Evolutionary conservation across 1,284 basidiomycete species (phyloP), one percentile per base, ranked within the genome.

Genomic region (Agroathelia rolfsii): DNA sequence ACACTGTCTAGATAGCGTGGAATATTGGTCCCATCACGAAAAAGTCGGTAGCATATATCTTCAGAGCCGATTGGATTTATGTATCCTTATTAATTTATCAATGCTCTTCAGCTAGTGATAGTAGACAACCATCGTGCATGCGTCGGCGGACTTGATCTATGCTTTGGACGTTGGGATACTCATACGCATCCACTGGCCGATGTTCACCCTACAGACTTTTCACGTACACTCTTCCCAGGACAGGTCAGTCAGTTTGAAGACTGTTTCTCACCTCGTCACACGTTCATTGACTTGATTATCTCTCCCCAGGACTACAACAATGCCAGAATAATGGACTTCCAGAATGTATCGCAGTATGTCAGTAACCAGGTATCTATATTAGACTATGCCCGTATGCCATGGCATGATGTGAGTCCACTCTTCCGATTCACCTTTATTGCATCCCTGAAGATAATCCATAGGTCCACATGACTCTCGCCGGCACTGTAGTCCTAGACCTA

Each of bases 271-370:
- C n/a, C n/a, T n/a, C n/a, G n/a, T n/a, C n/a, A n/a, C n/a, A n/a
- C n/a, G n/a, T n/a, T n/a, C n/a, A n/a, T n/a, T n/a, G n/a, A n/a
- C n/a, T n/a, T n/a, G n/a, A n/a, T n/a, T n/a, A n/a, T n/a, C n/a
- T n/a, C n/a, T n/a, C n/a, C n/a, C n/a, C 89, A 94, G 57, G 90
- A 92, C 52, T 93, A 87, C 57, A 92, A 93, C 55, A 89, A 93
- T 41, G 85, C 82, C 2, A 71, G 85, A 10, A 62, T 82, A 24
- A 64, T 76, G 51, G 87, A 90, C 52, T 89, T 92, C 59, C 66
- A 87, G 53, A 66, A 84, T 7, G 90, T 95, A 0, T 67, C 73
- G 39, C 67, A 87, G 41, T 95, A 78, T 51, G 72, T 77, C 12
- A 80, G 75, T 43, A 90, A 86, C 43, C 68, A 69, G 2, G 55